phyloP scores from a whole-genome alignment of 306 rosid species.

The Lathyrus aphaca region DNA sequence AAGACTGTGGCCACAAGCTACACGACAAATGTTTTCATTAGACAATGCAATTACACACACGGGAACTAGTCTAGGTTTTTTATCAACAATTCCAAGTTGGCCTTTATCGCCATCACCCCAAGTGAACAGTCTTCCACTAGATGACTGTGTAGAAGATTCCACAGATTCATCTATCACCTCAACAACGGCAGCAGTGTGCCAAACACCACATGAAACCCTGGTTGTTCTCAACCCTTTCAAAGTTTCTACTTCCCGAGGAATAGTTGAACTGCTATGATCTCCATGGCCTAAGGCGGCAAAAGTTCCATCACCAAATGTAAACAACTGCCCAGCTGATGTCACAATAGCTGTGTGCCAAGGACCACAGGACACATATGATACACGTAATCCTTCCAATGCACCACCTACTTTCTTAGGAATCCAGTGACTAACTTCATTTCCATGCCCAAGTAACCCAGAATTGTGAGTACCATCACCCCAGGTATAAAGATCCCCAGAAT shows the following conservation, averaged over 20 bases:
- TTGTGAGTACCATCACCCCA: slow-evolving; percentile 90
- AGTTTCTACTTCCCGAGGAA: slow-evolving; percentile 80
- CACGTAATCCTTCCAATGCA: slow-evolving; percentile 67
- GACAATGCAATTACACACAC: slow-evolving; percentile 64
- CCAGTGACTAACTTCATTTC: slow-evolving; percentile 84
- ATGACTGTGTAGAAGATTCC: slow-evolving; percentile 54
- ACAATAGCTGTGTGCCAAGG: slow-evolving; percentile 94
- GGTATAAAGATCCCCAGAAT: slow-evolving; percentile 90
- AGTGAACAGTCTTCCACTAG: slow-evolving; percentile 74
- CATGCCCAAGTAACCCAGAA: slow-evolving; percentile 85
- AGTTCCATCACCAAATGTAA: slow-evolving; percentile 98
- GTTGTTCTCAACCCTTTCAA: slow-evolving; percentile 74
- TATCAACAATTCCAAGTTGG: slow-evolving; percentile 81
- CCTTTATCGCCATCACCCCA: slow-evolving; percentile 99
- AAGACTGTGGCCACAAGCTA: slow-evolving; percentile 86
- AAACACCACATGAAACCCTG: slow-evolving; percentile 90
- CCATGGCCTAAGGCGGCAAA: slow-evolving; percentile 98
- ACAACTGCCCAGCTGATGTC: slow-evolving; percentile 84
- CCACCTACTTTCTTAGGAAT: slow-evolving; percentile 84
- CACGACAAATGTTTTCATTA: slow-evolving; percentile 68
- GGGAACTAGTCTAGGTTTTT: slow-evolving; percentile 69
- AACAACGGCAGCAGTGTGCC: slow-evolving; percentile 97
- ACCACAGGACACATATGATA: slow-evolving; percentile 87
- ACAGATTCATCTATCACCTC: slow-evolving; percentile 57
- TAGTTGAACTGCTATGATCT: slow-evolving; percentile 61